Conservation (phyloP, 176 grass and related monocot species). For the Canna indica region DNA sequence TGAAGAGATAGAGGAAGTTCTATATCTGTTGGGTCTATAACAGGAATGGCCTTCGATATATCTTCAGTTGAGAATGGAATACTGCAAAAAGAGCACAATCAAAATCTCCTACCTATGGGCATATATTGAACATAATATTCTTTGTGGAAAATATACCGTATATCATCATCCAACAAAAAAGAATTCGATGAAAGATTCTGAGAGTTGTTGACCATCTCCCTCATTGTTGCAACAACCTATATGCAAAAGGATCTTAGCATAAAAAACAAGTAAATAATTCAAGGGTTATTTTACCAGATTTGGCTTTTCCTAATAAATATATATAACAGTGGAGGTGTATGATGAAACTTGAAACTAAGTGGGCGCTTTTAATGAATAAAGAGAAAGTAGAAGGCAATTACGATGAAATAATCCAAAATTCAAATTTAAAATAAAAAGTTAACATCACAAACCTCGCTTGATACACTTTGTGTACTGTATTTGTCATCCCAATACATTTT, state of each 20-base stretch:
- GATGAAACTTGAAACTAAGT: too few species aligned
- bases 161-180: conserved; percentile 90
- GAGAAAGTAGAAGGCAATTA: too few species aligned
- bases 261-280: conserved; percentile 10
- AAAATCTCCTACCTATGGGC: too few species aligned
- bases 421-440: conserved; percentile 1
- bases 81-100: conserved; percentile 47
- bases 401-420: too few species aligned
- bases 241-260: conserved; percentile 15
- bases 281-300: too few species aligned
- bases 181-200: conserved; percentile 84
- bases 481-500: conserved; percentile 99
- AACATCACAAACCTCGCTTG: conserved; percentile 41
- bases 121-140: too few species aligned
- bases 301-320: too few species aligned
- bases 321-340: too few species aligned
- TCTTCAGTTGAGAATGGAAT: conserved; percentile 94
- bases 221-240: conserved; percentile 81
- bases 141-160: conserved; percentile 43
- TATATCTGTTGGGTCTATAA: conserved; percentile 51
- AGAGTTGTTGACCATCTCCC: conserved; percentile 82
- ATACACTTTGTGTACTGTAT: conserved; percentile 76
- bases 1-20: conserved; percentile 56
- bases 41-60: conserved; percentile 84
- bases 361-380: too few species aligned